Base-by-base conservation (phyloP, 2,329 filamentous ascomycete species). In the Aspergillus amoenus region DNA sequence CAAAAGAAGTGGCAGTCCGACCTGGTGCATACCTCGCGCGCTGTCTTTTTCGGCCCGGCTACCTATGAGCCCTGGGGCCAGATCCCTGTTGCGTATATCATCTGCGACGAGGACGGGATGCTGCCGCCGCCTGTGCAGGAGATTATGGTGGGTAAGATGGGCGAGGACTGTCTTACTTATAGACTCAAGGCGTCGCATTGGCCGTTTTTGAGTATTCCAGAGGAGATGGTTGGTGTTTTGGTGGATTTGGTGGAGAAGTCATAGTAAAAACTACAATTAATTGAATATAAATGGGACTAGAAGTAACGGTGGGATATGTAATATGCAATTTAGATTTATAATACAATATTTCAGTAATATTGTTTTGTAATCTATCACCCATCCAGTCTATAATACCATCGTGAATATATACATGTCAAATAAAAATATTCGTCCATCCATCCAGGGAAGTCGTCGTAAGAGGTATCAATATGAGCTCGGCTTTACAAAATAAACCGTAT, bases 161-260 rank as follows among this genome's bases (percentile, higher is more conserved):
- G 58, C 0, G 61, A 69, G 1, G 59, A 70, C 17, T 24, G 24
- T 24, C 64, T 63, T 27, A 68, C 71, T 2, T 69, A 70, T 56
- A 70, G 66, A 15, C 47, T 77, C 1, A 67, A 71, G 47, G 64
- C 64, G n/a, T 69, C 72, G 1, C 77, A 79, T 62, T 76, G 72
- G 61, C 76, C 76, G 24, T 79, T 78, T 59, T 57, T 78, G 61
- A 75, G 71, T 37, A 70, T 64, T 64, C 70, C 73, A 0, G 68
- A 68, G 44, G 66, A 68, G 48, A 63, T 72, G 51, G 74, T 70
- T 3, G 63, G 58, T 15, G 67, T 70, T 57, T 64, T 78, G 43
- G 55, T 60, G 56, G 58, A 59, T 22, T 9, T 40, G 39, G 39
- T 17, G 27, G 27, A 30, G 27, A 30, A 30, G 27, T 30, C 27